Evolutionary conservation across 169 alveolate species (phyloP), one percentile per base, ranked within the genome.

Genomic region (Babesia bovis): DNA sequence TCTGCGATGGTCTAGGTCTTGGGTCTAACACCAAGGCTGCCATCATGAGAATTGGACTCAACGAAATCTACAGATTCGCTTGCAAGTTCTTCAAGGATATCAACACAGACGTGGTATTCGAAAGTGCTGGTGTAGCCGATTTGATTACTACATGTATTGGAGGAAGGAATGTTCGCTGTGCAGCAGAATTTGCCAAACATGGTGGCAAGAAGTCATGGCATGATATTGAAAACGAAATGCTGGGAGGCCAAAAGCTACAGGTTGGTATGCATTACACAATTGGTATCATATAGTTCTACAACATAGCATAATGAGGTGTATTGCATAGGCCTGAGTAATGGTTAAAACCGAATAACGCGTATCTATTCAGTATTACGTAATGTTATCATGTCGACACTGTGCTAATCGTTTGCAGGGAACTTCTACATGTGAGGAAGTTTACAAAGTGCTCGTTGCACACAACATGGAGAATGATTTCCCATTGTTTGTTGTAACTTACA

Each of bases 1-100:
- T 95, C 90, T 93, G 97, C 58, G 97, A 95, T 61, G 98, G 98
- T 17, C 85, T 95, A 63, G 94, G 95, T 21, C 89, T 87, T 45
- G 96, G 97, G 21, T 67, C 95, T 26, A 95, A 95, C 91, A 92
- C 98, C 51, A 94, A 93, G 71, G 94, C 98, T 21, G 98, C 98
- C 30, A 90, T 95, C 65, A 93, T 95, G 86, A 90, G 98, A 19
- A 84, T 92, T 26, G 98, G 98, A 21, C 87, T 95, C 55, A 92
- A 85, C 70, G 98, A 93, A 66, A 87, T 90, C 90, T 81, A 83
- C 73, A 78, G 76, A 47, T 90, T 93, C 41, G 83, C 90, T 33
- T 56, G 55, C 72, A 59, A 66, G 42, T 92, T 93, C 83, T 93
- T 86, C 52, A 91, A 87, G 17, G 85, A 58, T 49, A 89, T 72